Evolutionary conservation across 2,329 filamentous ascomycete genomes (phyloP).

Genomic region (Periconia macrospinosa): DNA sequence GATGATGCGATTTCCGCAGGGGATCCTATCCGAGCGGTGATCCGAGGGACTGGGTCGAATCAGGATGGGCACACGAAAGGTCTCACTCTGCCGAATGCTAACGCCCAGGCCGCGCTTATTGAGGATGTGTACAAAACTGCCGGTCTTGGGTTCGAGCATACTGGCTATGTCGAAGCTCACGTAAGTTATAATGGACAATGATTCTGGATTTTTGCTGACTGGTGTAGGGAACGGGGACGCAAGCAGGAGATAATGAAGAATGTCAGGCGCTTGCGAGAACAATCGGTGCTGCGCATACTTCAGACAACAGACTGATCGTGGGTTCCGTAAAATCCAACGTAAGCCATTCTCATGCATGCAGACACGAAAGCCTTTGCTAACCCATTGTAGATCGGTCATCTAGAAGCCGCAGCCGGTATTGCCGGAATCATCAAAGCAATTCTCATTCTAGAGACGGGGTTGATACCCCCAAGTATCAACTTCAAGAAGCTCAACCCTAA

Average conservation of each 20-base stretch:
- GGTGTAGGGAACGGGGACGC: slow-evolving; percentile 52
- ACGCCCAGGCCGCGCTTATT: slow-evolving; percentile 39
- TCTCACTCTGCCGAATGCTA: slow-evolving; percentile 40
- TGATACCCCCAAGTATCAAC: slow-evolving; percentile 29
- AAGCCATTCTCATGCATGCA: neutral
- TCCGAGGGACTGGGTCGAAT: slow-evolving; percentile 21
- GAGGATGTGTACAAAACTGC: slow-evolving; percentile 36
- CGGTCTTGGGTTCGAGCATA: slow-evolving; percentile 5
- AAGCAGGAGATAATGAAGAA: slow-evolving; percentile 46
- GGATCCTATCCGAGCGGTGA: slow-evolving; percentile 28
- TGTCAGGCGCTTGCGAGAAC: slow-evolving; percentile 2
- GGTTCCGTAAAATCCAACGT: neutral
- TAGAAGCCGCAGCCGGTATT: slow-evolving; percentile 41
- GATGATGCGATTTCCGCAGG: slow-evolving; percentile 18
- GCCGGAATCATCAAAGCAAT: slow-evolving; percentile 41
- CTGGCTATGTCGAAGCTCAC: neutral
- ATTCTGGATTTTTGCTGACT: neutral
- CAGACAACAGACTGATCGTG: neutral
- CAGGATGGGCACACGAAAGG: slow-evolving; percentile 14
- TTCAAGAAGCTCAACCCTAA: slow-evolving; percentile 14
- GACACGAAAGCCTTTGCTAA: neutral
- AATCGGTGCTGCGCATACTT: neutral
- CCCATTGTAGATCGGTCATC: slow-evolving; percentile 36
- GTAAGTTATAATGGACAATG: neutral
- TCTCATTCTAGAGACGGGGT: slow-evolving; percentile 40